phyloP scores from a whole-genome alignment of 768 basidiomycete species.

The Termitomyces sp. region DNA sequence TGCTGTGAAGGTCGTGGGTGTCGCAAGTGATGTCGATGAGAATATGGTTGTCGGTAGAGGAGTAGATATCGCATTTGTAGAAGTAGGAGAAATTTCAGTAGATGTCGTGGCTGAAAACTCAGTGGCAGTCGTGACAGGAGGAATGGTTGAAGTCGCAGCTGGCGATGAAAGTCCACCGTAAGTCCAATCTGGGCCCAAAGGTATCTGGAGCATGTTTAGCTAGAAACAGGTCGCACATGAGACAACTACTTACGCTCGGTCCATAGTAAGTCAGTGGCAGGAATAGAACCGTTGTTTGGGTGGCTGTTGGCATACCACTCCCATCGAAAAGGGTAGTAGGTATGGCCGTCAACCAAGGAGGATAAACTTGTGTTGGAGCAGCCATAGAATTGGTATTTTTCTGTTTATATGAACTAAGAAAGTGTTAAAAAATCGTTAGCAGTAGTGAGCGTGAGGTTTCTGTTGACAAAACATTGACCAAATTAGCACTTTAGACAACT shows the following conservation, averaged over 20 bases:
- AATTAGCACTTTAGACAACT: not conserved
- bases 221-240: not conserved
- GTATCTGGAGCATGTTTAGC: constrained; percentile 48
- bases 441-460: constrained; percentile 42
- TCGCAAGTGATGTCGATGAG: constrained; percentile 24
- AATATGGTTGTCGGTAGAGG: constrained; percentile 22
- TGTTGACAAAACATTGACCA: not conserved
- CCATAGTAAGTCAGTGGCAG: constrained; percentile 81
- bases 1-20: constrained; percentile 24
- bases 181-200: constrained; percentile 65
- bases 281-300: constrained; percentile 52
- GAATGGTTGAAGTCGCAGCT: constrained; percentile 31
- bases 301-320: constrained; percentile 50
- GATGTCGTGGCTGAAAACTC: constrained; percentile 20
- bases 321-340: constrained; percentile 49
- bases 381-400: constrained; percentile 38
- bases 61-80: constrained; percentile 27
- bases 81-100: constrained; percentile 18
- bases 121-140: constrained; percentile 13
- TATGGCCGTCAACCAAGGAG: constrained; percentile 68
- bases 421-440: constrained; percentile 28
- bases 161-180: constrained; percentile 75
- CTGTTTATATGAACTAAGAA: constrained; percentile 12
- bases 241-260: constrained; percentile 52
- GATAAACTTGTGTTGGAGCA: constrained; percentile 61